Base-by-base conservation (phyloP, 176 grass and related monocot genomes). In the Musa schizocarpa region DNA sequence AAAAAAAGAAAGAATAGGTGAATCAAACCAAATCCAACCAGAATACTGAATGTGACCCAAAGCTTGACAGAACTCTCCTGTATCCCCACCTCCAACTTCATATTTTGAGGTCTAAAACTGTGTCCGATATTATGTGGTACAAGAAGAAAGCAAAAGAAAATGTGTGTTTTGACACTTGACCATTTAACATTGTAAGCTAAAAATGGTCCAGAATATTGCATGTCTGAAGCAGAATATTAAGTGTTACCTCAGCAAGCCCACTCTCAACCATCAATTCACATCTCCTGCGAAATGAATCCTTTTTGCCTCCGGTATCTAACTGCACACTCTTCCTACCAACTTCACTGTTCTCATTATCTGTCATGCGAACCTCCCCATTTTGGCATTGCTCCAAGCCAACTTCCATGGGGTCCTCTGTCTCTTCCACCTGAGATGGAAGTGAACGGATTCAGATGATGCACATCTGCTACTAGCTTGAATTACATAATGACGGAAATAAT, bases 231-330 rank as follows among this genome's bases (percentile, higher is more conserved):
- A 20, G 16, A 10, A 51, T 8, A 21, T 2, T 51, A 24, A 24
- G 26, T 74, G 78, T 82, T 75, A 97, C 94, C 94, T 98, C 84
- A 52, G 84, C 86, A 85, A 98, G 88, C 9, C 77, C 90, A 77
- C 82, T 98, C 80, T 91, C 87, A 53, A 91, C 66, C 63, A 98
- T 76, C 71, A 98, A 81, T 81, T 98, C 94, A 55, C 75, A 81
- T 63, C 88, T 87, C 74, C 94, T 80, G 72, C 90, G 74, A 70
- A 72, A 83, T 14, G 88, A 88, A 81, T 93, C 86, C 29, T 98
- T 98, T 74, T 98, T 98, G 75, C 90, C 85, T 54, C 85, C 88
- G 22, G 22, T 22, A 22, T 22, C 22, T 22, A 22, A 22, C 22
- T 22, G 22, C 22, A 22, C 22, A 22, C 22, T 22, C 22, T 22